These are phyloP conservation scores for Hyphopichia burtonii DNA, from an alignment of 1,139 yeast genomes.

Conservation along the genomic window DNA sequence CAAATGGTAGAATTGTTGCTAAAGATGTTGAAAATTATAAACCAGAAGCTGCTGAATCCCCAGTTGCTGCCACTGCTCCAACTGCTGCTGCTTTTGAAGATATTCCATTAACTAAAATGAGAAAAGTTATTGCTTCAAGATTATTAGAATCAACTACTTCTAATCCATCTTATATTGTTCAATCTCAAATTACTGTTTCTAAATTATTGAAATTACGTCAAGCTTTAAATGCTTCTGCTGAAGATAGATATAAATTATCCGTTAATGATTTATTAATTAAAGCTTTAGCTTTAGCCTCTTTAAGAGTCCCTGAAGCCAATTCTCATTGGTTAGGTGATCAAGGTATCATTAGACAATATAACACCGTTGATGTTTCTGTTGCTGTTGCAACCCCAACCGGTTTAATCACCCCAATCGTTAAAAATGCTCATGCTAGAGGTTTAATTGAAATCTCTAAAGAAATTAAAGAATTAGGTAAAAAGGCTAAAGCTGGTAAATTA, in stretches of 20 bases:
- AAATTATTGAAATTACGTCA: slow-evolving; percentile 91
- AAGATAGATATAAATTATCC: slow-evolving; percentile 87
- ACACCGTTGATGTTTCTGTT: slow-evolving; percentile 91
- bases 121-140: slow-evolving; percentile 91
- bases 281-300: slow-evolving; percentile 88
- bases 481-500: slow-evolving; percentile 92
- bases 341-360: slow-evolving; percentile 89
- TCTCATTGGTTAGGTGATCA: slow-evolving; percentile 89
- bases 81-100: slow-evolving; percentile 68
- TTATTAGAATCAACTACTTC: slow-evolving; percentile 80
- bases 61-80: slow-evolving; percentile 51
- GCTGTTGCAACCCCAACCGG: slow-evolving; percentile 99
- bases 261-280: slow-evolving; percentile 93
- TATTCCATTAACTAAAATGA: slow-evolving; percentile 85
- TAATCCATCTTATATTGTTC: slow-evolving; percentile 90
- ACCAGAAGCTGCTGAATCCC: slow-evolving; percentile 43
- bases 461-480: slow-evolving; percentile 90
- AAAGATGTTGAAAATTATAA: slow-evolving; percentile 78
- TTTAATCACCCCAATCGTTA: slow-evolving; percentile 91
- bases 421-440: slow-evolving; percentile 85
- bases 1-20: slow-evolving; percentile 90
- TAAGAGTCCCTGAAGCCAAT: slow-evolving; percentile 91
- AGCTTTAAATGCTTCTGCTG: slow-evolving; percentile 80
- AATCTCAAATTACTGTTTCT: slow-evolving; percentile 80
- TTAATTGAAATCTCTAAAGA: slow-evolving; percentile 75